phyloP scores from a whole-genome alignment of 1,139 yeast species.

The Saccharomyces hybrid region DNA sequence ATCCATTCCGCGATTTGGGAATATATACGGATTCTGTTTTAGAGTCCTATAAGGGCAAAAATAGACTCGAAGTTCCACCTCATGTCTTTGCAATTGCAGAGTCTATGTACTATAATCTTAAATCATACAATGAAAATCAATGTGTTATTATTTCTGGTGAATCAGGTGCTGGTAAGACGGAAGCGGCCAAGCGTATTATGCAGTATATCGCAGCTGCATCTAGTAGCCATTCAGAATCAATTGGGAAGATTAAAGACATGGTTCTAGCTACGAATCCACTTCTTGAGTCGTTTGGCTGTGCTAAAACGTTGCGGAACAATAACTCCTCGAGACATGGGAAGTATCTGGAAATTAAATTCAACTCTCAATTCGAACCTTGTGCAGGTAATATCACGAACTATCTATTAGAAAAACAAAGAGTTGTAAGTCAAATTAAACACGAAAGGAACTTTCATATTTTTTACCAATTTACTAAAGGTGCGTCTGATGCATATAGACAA shows the following conservation, averaged over 20 bases:
- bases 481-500: constrained; percentile 78
- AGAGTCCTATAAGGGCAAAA: constrained; percentile 78
- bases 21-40: constrained; percentile 78
- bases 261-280: constrained; percentile 96
- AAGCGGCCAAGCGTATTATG: constrained; percentile 98
- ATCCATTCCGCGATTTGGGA: constrained; percentile 94
- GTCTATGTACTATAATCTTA: constrained; percentile 90
- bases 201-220: constrained; percentile 92
- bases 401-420: constrained; percentile 88
- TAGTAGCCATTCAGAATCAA: constrained; percentile 47
- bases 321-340: constrained; percentile 98
- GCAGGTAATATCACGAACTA: constrained; percentile 96
- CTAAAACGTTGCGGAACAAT: constrained; percentile 91
- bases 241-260: constrained; percentile 89
- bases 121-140: constrained; percentile 89
- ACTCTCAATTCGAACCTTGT: constrained; percentile 74
- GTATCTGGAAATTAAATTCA: constrained; percentile 86
- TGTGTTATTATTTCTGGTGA: constrained; percentile 98
- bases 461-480: constrained; percentile 90
- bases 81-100: constrained; percentile 98
- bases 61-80: constrained; percentile 95
- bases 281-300: constrained; percentile 96
- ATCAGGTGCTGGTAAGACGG: constrained; percentile 98
- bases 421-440: constrained; percentile 82
- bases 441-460: constrained; percentile 97